Conservation (phyloP, 495 filamentous ascomycete genomes). For the Pyrenula aspistea region DNA sequence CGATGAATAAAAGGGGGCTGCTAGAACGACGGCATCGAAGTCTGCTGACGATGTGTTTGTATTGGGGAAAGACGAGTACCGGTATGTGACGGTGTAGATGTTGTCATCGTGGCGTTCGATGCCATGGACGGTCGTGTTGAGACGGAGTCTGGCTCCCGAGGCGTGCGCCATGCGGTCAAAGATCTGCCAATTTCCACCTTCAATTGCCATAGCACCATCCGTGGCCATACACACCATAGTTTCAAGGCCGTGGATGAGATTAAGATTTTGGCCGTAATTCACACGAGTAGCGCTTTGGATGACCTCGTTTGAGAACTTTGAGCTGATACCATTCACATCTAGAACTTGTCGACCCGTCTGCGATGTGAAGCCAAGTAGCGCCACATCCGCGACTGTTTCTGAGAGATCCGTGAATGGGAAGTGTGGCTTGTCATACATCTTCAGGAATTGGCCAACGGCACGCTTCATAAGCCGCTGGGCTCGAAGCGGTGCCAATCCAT, state of each 20-base stretch:
- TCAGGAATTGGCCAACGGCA: slow-evolving; percentile 61
- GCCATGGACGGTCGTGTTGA: slow-evolving; percentile 60
- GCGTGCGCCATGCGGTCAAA: slow-evolving; percentile 68
- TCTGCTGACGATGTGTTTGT: slow-evolving; percentile 16
- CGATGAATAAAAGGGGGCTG: slow-evolving; percentile 64
- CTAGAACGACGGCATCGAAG: slow-evolving; percentile 75
- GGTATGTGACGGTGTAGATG: slow-evolving; percentile 38
- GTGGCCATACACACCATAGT: slow-evolving; percentile 92
- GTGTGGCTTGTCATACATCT: slow-evolving; percentile 65
- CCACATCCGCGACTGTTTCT: slow-evolving; percentile 49
- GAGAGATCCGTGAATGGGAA: slow-evolving; percentile 79
- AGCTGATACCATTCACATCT: slow-evolving; percentile 49
- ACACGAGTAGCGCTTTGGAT: slow-evolving; percentile 88
- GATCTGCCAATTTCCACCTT: slow-evolving; percentile 91
- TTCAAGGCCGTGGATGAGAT: slow-evolving; percentile 75
- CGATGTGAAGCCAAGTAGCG: slow-evolving; percentile 49
- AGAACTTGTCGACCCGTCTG: slow-evolving; percentile 64
- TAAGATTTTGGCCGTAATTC: slow-evolving; percentile 88
- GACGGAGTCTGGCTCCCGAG: slow-evolving; percentile 42
- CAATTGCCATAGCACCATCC: slow-evolving; percentile 65
- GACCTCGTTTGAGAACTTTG: slow-evolving; percentile 64
- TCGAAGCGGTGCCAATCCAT: slow-evolving; percentile 65
- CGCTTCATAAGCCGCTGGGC: slow-evolving; percentile 62
- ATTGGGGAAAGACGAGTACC: slow-evolving; percentile 13
- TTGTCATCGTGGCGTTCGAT: slow-evolving; percentile 36